Base-by-base conservation (phyloP, 257 asterid species). In the Solanum clarkiae region DNA sequence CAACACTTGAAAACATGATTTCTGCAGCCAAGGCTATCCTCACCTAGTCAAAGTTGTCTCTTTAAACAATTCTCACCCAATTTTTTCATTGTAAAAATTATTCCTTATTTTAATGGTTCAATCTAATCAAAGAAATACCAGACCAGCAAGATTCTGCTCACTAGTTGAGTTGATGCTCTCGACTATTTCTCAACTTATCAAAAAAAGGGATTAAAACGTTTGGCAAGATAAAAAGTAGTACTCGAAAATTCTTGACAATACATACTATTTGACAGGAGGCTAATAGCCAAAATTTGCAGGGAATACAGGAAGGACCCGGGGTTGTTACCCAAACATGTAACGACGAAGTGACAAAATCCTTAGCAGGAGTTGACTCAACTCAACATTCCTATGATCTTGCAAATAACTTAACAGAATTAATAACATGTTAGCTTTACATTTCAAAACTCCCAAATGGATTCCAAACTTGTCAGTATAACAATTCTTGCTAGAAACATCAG, bases 11-110 rank as follows among this genome's bases (percentile, higher is more conserved):
- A 55, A 87, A 90, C 90, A 93, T 94, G 99, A 96, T 95, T 53
- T 82, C 94, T 47, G 99, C 98, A 6, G 98, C 97, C 80, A 95
- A 94, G 92, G 91, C 85, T 59, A 94, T 95, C 90, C 92, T 98
- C 60, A 87, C 94, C 44, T 26, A 16, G 72, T 65, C 45, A 29
- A 26, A 65, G 72, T 6, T 65, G 45, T 32, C 44, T 65, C 45
- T 65, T 65, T 29, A 36, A 26, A 65, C 72, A 3, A 66, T 66
- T 29, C n/a, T 66, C n/a, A 15, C 47, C 59, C 45, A 29, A 7
- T 1, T 3, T 65, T 26, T 29, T 29, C n/a, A 29, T 66, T 29
- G 74, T 66, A 29, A 29, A 66, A 29, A 29, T 14, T 32, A 15
- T 66, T 3, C 74, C 7, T 66, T n/a, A 32, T 66, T 66, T 32